Percentiles rank a stretch among this genome's conserved stretches.
Conservation (phyloP, 148 eudicot species). For the Chenopodium formosanum region DNA sequence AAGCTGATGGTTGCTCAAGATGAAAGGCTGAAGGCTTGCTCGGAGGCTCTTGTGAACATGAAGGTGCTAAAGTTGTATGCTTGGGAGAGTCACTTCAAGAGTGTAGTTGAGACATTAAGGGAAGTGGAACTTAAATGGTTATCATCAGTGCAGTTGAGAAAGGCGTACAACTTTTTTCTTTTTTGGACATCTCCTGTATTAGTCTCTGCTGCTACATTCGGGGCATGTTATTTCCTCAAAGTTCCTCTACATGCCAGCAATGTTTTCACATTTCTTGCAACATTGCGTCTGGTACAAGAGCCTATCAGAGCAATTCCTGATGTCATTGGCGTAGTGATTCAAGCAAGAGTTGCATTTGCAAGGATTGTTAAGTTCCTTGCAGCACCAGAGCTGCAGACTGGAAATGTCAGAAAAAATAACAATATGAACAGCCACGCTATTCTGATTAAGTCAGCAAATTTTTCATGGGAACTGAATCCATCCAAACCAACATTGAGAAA, state of each 20-base stretch:
- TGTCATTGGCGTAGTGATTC: conserved; percentile 62
- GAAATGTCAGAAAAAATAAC: conserved; percentile 33
- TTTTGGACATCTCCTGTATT: conserved; percentile 69
- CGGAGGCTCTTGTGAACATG: conserved; percentile 73
- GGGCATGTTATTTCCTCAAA: conserved; percentile 54
- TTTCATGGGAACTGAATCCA: conserved; percentile 56
- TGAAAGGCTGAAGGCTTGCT: conserved; percentile 47
- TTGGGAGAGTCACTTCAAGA: conserved; percentile 66
- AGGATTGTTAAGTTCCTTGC: conserved; percentile 61
- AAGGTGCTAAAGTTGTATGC: conserved; percentile 76
- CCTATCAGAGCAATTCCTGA: conserved; percentile 64
- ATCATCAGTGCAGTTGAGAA: conserved; percentile 51
- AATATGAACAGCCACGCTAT: conserved; percentile 24
- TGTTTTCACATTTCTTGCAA: conserved; percentile 72
- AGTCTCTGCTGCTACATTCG: conserved; percentile 72
- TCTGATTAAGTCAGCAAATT: conserved; percentile 42
- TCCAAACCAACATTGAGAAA: conserved; percentile 48
- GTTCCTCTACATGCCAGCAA: conserved; percentile 61
- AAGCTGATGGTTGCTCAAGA: conserved; percentile 69
- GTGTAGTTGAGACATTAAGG: conserved; percentile 47
- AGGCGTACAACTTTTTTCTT: conserved; percentile 44
- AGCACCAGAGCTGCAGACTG: conserved; percentile 62
- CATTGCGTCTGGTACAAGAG: conserved; percentile 62
- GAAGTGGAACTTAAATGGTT: conserved; percentile 49
- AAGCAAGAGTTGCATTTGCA: conserved; percentile 64